Percentiles rank a stretch among this genome's conserved stretches.
Conservation (phyloP, 805 yeast genomes). For the Brettanomyces anomalus region DNA sequence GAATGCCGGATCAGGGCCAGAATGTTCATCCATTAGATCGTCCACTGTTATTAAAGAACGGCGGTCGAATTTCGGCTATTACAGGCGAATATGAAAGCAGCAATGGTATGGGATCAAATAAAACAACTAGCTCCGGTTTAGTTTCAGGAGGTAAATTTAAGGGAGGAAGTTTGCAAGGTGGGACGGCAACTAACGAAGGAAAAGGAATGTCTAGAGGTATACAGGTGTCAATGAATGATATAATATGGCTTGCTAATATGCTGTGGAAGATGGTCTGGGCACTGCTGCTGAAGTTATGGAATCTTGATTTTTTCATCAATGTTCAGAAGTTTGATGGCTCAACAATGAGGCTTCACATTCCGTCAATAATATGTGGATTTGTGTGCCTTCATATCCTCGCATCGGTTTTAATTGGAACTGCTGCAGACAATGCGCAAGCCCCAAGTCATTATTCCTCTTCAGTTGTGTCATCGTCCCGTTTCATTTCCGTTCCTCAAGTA, state of each 20-base stretch:
- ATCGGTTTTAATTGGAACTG: not conserved
- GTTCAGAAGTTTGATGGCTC: slow-evolving; percentile 14
- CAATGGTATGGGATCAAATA: not conserved
- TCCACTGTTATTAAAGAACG: slow-evolving; percentile 16
- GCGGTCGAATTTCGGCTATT: slow-evolving; percentile 9
- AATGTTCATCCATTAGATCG: slow-evolving; percentile 25
- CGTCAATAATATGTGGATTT: slow-evolving; percentile 11
- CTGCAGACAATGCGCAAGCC: too few relatives aligned
- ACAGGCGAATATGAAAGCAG: not conserved
- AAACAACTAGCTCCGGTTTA: not conserved
- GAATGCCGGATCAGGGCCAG: slow-evolving; percentile 5
- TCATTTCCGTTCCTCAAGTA: too few relatives aligned
- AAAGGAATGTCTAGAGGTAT: not conserved
- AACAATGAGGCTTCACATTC: slow-evolving; percentile 20
- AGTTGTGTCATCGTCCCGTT: too few relatives aligned
- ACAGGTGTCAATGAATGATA: slow-evolving; percentile 7
- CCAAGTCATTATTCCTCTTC: too few relatives aligned
- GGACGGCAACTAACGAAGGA: not conserved
- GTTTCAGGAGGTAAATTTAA: not conserved
- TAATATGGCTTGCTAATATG: slow-evolving; percentile 7
- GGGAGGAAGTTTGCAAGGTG: not conserved
- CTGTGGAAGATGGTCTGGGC: slow-evolving; percentile 5
- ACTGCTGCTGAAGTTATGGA: slow-evolving; percentile 14
- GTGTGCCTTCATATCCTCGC: slow-evolving; percentile 7
- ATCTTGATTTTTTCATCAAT: slow-evolving; percentile 20